A percentile compares a stretch with the other conserved stretches of the same genome.
These are phyloP conservation scores for Catharanthus roseus DNA, from an alignment of 257 asterid genomes.

Conservation along the genomic window DNA sequence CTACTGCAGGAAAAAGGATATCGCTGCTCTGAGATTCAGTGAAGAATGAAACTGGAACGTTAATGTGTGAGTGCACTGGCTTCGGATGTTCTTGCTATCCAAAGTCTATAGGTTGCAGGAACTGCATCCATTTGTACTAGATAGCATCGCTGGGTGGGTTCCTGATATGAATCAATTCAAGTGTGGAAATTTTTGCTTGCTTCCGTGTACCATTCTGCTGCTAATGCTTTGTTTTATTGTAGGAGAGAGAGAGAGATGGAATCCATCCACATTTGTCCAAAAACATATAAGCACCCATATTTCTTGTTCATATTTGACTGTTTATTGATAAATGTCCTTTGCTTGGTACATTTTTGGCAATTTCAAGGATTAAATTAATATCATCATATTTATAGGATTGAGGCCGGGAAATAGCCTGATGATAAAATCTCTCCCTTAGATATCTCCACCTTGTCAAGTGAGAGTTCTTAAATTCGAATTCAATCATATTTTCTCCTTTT, in stretches of 20 bases:
- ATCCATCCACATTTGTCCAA: neutral
- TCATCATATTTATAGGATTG: too few relatives aligned
- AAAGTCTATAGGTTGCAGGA: neutral
- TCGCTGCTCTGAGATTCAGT: slow-evolving; percentile 15
- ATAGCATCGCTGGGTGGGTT: neutral
- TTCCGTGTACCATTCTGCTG: neutral
- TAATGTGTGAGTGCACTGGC: neutral
- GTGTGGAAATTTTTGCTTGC: slow-evolving; percentile 26
- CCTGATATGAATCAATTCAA: slow-evolving; percentile 5
- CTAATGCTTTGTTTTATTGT: neutral
- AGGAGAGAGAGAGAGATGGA: neutral
- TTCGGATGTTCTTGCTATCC: slow-evolving; percentile 9
- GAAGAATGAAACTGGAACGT: neutral
- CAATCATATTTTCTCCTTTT: too few relatives aligned
- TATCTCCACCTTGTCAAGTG: too few relatives aligned
- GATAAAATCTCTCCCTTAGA: too few relatives aligned
- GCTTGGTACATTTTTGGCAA: too few relatives aligned
- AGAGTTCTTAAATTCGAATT: too few relatives aligned
- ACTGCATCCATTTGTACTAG: neutral
- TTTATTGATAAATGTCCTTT: too few relatives aligned
- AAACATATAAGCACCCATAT: neutral
- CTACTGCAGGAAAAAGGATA: slow-evolving; percentile 10
- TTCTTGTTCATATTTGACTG: too few relatives aligned
- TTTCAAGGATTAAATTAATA: too few relatives aligned
- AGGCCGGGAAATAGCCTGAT: too few relatives aligned